Conservation (phyloP, 2,329 filamentous ascomycete species). For the Truncatella angustata region DNA sequence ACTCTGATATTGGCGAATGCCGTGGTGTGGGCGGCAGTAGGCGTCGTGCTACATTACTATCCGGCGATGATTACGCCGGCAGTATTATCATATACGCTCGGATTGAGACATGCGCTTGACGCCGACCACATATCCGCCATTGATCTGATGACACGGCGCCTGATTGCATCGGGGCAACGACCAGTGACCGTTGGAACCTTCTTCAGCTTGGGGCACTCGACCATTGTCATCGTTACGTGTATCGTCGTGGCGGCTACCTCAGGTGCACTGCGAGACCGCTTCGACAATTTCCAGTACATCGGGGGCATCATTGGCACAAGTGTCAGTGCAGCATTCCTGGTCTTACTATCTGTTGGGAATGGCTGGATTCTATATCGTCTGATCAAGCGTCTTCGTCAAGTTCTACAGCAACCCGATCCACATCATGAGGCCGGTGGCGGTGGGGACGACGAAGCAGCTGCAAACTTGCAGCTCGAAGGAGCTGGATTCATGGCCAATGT, state of each 20-base stretch:
- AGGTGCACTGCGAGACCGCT: conserved; percentile 76
- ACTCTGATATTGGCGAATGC: conserved; percentile 50
- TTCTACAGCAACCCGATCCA: conserved; percentile 47
- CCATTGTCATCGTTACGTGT: conserved; percentile 87
- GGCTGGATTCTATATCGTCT: conserved; percentile 81
- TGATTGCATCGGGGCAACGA: conserved; percentile 80
- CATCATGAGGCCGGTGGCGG: conserved; percentile 26
- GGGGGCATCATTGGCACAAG: conserved; percentile 89
- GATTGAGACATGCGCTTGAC: conserved; percentile 91
- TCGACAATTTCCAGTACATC: conserved; percentile 74
- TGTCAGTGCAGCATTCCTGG: conserved; percentile 78
- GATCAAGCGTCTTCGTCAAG: conserved; percentile 62
- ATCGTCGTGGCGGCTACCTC: conserved; percentile 89
- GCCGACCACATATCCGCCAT: conserved; percentile 90
- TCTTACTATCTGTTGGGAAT: conserved; percentile 81
- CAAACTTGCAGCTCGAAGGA: conserved; percentile 68
- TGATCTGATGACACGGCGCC: conserved; percentile 87
- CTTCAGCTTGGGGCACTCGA: conserved; percentile 91
- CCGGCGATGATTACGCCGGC: conserved; percentile 72
- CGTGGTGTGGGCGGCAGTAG: conserved; percentile 53
- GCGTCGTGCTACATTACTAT: conserved; percentile 51
- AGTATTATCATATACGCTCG: conserved; percentile 82
- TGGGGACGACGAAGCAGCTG: conserved; percentile 31
- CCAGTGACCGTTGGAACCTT: conserved; percentile 93
- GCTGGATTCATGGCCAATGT: conserved; percentile 71